Percentiles rank a stretch among this genome's conserved stretches.
These are phyloP conservation scores for Entomortierella parvispora DNA, from an alignment of 192 early-diverging fungal species.

Conservation along the genomic window DNA sequence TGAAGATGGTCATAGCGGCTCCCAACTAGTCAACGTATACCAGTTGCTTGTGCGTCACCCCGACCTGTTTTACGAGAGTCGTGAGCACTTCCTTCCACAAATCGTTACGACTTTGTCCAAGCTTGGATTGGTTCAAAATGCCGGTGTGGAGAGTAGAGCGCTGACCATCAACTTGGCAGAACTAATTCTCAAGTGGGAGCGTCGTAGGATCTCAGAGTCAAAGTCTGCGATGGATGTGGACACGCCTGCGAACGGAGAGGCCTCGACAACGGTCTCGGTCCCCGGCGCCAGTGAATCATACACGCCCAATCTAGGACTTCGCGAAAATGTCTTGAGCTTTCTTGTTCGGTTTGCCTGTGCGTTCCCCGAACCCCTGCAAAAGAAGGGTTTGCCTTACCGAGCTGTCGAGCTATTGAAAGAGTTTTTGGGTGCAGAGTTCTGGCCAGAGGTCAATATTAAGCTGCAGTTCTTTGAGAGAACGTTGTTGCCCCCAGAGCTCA, in stretches of 20 bases:
- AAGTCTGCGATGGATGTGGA: constrained; percentile 49
- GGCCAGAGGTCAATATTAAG: constrained; percentile 78
- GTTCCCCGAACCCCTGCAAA: constrained; percentile 60
- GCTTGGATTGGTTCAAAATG: constrained; percentile 86
- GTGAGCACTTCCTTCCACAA: constrained; percentile 90
- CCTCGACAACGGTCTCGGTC: constrained; percentile 14
- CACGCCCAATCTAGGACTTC: constrained; percentile 56
- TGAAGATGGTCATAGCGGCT: constrained; percentile 92
- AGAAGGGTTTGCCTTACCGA: constrained; percentile 63
- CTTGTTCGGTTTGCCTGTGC: constrained; percentile 73
- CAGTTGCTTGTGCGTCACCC: constrained; percentile 90
- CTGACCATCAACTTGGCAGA: constrained; percentile 92
- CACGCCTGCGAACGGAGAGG: constrained; percentile 29
- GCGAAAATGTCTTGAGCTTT: constrained; percentile 69
- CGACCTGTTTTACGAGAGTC: constrained; percentile 88
- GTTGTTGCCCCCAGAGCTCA: constrained; percentile 64
- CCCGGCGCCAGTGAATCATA: constrained; percentile 54
- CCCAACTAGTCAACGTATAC: constrained; percentile 92
- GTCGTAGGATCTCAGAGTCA: constrained; percentile 61
- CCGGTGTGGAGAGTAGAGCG: constrained; percentile 84
- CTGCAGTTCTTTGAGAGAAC: constrained; percentile 75
- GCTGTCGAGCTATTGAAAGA: constrained; percentile 72
- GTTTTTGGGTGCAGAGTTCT: constrained; percentile 68
- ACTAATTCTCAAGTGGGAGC: constrained; percentile 92
- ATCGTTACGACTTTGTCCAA: constrained; percentile 88